Conservation (phyloP, 2,329 filamentous ascomycete genomes). For the Aspergillus uvarum region DNA sequence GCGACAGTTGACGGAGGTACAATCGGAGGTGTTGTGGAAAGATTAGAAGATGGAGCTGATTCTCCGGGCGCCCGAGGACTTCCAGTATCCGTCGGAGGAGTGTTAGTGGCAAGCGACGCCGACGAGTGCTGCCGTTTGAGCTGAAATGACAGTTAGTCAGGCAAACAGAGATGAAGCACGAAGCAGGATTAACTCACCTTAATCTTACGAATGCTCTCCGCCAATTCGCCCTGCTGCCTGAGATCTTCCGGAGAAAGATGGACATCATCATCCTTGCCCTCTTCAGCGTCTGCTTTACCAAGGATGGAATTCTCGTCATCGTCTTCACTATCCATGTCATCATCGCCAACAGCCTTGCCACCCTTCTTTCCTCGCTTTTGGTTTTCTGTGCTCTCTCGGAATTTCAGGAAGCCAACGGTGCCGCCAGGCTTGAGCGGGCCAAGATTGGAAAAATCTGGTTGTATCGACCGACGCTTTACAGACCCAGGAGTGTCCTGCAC, state of each 20-base stretch:
- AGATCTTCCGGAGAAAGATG: constrained; percentile 62
- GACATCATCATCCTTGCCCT: constrained; percentile 49
- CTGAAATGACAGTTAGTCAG: constrained; percentile 39
- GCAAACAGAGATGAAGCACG: neutral
- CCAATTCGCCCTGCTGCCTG: constrained; percentile 59
- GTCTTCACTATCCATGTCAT: constrained; percentile 73
- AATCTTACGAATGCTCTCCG: constrained; percentile 65
- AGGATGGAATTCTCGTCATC: constrained; percentile 66
- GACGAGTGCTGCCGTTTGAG: constrained; percentile 66
- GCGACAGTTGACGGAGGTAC: constrained; percentile 18
- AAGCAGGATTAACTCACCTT: constrained; percentile 50
- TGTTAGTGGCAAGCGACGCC: constrained; percentile 50
- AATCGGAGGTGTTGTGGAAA: constrained; percentile 40
- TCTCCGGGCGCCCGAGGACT: constrained; percentile 40
- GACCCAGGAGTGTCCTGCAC: constrained; percentile 57
- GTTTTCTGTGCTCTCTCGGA: constrained; percentile 66
- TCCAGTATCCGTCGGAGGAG: constrained; percentile 31
- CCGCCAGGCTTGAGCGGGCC: constrained; percentile 82
- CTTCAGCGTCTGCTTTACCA: constrained; percentile 63
- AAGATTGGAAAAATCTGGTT: constrained; percentile 80
- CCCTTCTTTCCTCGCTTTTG: constrained; percentile 63
- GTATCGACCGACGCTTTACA: constrained; percentile 76
- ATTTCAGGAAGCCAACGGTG: constrained; percentile 84
- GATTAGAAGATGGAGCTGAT: constrained; percentile 33
- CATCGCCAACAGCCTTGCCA: constrained; percentile 50